These are phyloP conservation scores for Auxenochlorella pyrenoidosa DNA, from an alignment of 139 green algal species.

Conservation along the genomic window DNA sequence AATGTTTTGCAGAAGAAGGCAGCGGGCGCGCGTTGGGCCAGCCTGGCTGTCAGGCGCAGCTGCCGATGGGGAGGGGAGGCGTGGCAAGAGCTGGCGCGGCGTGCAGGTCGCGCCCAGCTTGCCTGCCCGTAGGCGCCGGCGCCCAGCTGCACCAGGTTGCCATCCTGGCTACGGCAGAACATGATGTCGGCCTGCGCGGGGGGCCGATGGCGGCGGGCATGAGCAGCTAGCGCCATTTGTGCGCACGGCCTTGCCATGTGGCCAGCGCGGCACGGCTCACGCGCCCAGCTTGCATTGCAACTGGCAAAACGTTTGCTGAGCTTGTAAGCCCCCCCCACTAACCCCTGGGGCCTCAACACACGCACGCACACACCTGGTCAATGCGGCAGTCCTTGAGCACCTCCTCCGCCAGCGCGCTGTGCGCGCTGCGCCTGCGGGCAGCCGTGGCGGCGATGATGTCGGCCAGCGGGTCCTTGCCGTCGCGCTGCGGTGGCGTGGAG, in stretches of 20 bases:
- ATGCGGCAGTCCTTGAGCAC: slow-evolving; percentile 28
- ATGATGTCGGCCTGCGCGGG: slow-evolving; percentile 2
- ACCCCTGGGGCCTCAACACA: background rate
- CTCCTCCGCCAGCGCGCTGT: slow-evolving; percentile 9
- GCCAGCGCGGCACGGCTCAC: background rate
- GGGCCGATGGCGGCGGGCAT: background rate
- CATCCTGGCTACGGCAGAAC: slow-evolving; percentile 27
- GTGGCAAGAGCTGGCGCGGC: too few species aligned
- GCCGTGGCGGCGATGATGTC: slow-evolving; percentile 12
- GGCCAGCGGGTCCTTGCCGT: background rate
- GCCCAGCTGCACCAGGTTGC: slow-evolving; percentile 30
- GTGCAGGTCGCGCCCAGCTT: background rate
- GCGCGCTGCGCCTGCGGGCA: background rate
- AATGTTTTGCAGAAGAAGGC: too few species aligned
- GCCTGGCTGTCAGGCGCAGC: too few species aligned
- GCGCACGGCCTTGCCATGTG: too few species aligned
- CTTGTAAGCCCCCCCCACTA: background rate
- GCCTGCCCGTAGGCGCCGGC: slow-evolving; percentile 29
- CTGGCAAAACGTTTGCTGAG: too few species aligned
- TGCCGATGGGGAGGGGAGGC: too few species aligned
- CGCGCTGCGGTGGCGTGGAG: background rate
- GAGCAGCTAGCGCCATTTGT: too few species aligned
- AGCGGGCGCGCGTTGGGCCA: too few species aligned
- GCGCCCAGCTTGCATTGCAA: background rate
- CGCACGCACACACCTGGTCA: background rate